Percentiles rank a stretch among this genome's conserved stretches.
phyloP scores from a whole-genome alignment of 495 filamentous ascomycete genomes.

The Viridothelium virens region DNA sequence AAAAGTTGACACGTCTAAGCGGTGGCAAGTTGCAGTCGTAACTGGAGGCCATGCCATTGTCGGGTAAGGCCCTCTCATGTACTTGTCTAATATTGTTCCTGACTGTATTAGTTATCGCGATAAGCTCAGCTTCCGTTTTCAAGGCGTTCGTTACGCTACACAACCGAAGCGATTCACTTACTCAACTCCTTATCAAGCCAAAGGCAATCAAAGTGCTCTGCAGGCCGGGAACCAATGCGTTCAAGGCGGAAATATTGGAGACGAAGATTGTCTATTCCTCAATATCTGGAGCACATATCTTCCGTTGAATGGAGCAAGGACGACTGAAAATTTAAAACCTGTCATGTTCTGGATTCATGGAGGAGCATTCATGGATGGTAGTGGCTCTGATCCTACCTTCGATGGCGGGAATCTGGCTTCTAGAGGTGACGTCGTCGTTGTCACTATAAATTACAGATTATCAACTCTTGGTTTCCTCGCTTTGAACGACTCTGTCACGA shows the following conservation, averaged over 20 bases:
- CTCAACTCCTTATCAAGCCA: slow-evolving; percentile 20
- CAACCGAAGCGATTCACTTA: slow-evolving; percentile 25
- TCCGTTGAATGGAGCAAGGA: slow-evolving; percentile 30
- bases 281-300: slow-evolving; percentile 49
- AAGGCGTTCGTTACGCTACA: slow-evolving; percentile 28
- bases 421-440: slow-evolving; percentile 43
- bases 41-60: slow-evolving; percentile 41
- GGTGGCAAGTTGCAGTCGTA: slow-evolving; percentile 40
- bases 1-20: slow-evolving; percentile 35
- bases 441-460: slow-evolving; percentile 43
- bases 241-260: slow-evolving; percentile 34
- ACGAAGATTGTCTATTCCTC: slow-evolving; percentile 48
- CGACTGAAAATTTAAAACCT: slow-evolving; percentile 34
- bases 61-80: slow-evolving; percentile 28
- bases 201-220: slow-evolving; percentile 29
- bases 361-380: slow-evolving; percentile 27
- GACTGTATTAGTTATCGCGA: slow-evolving; percentile 37
- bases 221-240: slow-evolving; percentile 38
- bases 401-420: slow-evolving; percentile 46
- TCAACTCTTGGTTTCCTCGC: slow-evolving; percentile 40
- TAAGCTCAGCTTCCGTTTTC: slow-evolving; percentile 44
- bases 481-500: slow-evolving; percentile 33
- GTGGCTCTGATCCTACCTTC: slow-evolving; percentile 29
- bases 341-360: slow-evolving; percentile 43
- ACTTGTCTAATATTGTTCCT: not conserved